A percentile compares a stretch with the other conserved stretches of the same genome.
Evolutionary conservation across 176 grass and related monocot species (phyloP).

Genomic region (Hordeum marinum): DNA sequence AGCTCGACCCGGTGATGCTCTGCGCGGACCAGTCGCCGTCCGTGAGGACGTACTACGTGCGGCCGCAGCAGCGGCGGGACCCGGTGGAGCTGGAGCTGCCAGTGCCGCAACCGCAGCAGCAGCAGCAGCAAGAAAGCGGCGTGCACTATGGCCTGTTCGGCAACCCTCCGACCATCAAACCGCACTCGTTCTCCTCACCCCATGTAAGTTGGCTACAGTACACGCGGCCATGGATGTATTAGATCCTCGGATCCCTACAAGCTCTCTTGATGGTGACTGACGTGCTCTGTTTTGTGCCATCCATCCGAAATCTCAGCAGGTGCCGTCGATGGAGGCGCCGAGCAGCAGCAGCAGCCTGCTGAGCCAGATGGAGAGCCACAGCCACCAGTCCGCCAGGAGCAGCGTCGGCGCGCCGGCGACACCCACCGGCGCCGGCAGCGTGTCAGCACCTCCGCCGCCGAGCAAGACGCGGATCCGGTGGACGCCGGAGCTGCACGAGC

Average conservation of each 20-base stretch:
- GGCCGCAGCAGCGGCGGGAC: constrained; percentile 1
- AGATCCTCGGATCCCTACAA: neutral
- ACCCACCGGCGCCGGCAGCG: neutral
- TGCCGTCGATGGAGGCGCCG: constrained; percentile 3
- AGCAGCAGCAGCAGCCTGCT: constrained; percentile 21
- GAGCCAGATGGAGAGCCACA: constrained; percentile 28
- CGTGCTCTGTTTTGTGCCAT: neutral
- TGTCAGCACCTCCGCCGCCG: constrained; percentile 6
- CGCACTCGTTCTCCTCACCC: no score
- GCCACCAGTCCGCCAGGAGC: neutral
- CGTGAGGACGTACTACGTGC: constrained; percentile 51
- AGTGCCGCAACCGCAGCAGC: neutral
- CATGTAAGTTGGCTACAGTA: no score
- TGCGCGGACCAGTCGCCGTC: constrained; percentile 4
- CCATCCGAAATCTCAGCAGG: neutral
- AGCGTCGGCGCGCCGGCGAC: neutral
- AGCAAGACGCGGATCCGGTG: constrained; percentile 85
- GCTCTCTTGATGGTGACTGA: neutral
- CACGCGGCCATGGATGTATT: no score
- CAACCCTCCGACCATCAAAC: no score
- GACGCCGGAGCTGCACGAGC: constrained; percentile 87
- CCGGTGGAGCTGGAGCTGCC: constrained; percentile 6
- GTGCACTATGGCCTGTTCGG: neutral
- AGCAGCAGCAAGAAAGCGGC: neutral
- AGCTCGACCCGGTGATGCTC: neutral